Percentiles rank a stretch among this genome's conserved stretches.
Evolutionary conservation across 176 grass and related monocot genomes (phyloP).

Genomic region (Oryza glumipatula): DNA sequence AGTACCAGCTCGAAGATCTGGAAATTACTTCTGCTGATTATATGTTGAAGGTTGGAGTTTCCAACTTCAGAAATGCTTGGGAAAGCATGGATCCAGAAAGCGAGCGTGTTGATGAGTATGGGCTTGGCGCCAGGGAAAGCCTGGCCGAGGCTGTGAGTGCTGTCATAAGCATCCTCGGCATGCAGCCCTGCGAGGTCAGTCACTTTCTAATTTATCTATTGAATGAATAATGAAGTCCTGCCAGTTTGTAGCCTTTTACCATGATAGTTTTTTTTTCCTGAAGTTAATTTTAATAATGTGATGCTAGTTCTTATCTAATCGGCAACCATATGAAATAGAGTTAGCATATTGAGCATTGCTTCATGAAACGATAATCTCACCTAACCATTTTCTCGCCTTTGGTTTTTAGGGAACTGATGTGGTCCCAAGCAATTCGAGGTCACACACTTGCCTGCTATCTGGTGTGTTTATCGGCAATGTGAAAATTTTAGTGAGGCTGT

Average conservation of each 20-base stretch:
- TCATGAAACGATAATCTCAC: neutral
- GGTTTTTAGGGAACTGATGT: constrained; percentile 80
- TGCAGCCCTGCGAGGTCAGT: constrained; percentile 93
- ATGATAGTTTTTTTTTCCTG: neutral
- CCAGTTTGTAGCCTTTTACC: neutral
- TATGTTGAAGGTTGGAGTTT: constrained; percentile 89
- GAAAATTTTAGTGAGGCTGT: constrained; percentile 81
- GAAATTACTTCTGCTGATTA: constrained; percentile 92
- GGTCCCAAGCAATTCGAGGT: constrained; percentile 90
- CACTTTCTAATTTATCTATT: neutral
- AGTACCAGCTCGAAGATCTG: constrained; percentile 95
- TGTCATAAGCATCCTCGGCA: constrained; percentile 89
- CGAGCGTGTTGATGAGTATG: constrained; percentile 89
- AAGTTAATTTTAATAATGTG: neutral
- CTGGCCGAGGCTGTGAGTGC: constrained; percentile 86
- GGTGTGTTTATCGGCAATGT: constrained; percentile 81
- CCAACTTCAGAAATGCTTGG: constrained; percentile 97
- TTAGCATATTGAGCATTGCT: constrained; percentile 10
- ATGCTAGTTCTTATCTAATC: constrained; percentile 5
- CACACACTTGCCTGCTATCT: constrained; percentile 87
- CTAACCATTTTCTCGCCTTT: neutral
- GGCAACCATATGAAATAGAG: neutral
- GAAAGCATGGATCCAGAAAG: constrained; percentile 86
- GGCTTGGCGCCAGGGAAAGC: constrained; percentile 87
- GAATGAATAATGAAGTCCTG: neutral